Conservation (phyloP, 176 grass and related monocot species). For the Cocos nucifera region DNA sequence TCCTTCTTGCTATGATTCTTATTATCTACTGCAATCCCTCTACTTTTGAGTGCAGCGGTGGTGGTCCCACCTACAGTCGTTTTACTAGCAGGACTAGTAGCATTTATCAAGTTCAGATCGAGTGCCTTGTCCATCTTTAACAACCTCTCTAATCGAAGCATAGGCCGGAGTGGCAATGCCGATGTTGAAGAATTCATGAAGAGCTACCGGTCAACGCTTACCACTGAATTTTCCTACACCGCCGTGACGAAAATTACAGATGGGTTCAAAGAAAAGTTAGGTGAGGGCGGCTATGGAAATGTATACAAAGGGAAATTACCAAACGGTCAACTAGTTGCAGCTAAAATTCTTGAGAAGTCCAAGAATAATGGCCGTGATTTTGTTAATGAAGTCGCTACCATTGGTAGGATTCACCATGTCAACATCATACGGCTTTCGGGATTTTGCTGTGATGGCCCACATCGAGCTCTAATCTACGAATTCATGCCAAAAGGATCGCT, state of each 20-base stretch:
- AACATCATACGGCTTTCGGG: constrained; percentile 2
- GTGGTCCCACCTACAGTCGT: not conserved
- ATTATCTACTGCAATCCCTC: not conserved
- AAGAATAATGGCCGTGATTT: not conserved
- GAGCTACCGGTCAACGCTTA: not conserved
- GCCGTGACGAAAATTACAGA: constrained; percentile 2
- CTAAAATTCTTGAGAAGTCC: constrained; percentile 3
- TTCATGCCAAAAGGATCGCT: constrained; percentile 6
- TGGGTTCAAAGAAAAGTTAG: constrained; percentile 4
- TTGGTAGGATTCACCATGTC: constrained; percentile 6
- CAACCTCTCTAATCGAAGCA: not conserved
- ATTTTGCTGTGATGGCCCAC: constrained; percentile 1
- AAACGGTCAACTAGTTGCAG: constrained; percentile 1
- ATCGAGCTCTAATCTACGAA: constrained; percentile 2
- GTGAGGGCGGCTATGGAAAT: constrained; percentile 1
- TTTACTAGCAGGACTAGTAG: not conserved
- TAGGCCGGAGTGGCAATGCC: not conserved
- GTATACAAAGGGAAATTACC: constrained; percentile 9
- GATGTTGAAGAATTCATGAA: constrained; percentile 5
- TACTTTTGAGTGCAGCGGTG: not conserved
- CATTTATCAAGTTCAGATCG: not conserved
- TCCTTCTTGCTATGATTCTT: not conserved
- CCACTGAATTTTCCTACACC: not conserved
- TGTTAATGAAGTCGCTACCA: constrained; percentile 4
- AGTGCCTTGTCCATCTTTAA: not conserved